Evolutionary conservation across 176 grass and related monocot species (phyloP).

Genomic region (Metroxylon sagu): DNA sequence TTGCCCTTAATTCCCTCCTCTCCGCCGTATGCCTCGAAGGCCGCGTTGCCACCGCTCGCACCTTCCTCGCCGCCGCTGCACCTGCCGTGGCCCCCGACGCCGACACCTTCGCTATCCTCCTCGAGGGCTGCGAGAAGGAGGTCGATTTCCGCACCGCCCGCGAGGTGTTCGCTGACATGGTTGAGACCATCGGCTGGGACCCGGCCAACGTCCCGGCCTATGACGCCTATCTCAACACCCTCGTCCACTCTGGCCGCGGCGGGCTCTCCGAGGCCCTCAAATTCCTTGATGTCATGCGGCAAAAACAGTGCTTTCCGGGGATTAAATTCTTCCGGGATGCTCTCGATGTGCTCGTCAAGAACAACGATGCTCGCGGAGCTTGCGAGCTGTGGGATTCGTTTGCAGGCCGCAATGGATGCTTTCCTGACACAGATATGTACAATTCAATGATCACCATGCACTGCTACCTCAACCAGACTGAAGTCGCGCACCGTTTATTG

Average conservation of each 20-base stretch:
- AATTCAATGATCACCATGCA: conserved; percentile 52
- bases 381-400: conserved; percentile 42
- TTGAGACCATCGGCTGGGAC: conserved; percentile 28
- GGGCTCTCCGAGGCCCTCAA: conserved; percentile 39
- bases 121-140: conserved; percentile 66
- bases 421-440: conserved; percentile 52
- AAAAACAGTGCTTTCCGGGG: conserved; percentile 33
- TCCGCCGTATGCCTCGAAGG: conserved; percentile 59
- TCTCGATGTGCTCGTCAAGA: conserved; percentile 20
- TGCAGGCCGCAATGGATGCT: conserved; percentile 13
- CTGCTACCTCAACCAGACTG: conserved; percentile 27
- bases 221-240: conserved; percentile 67
- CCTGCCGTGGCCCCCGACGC: conserved; percentile 27
- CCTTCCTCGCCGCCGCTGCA: conserved; percentile 24
- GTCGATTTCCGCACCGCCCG: conserved; percentile 27
- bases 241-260: conserved; percentile 27
- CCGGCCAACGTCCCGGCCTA: conserved; percentile 55
- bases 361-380: conserved; percentile 19
- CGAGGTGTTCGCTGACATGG: conserved; percentile 81
- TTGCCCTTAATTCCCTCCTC: conserved; percentile 61
- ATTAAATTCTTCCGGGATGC: conserved; percentile 68
- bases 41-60: conserved; percentile 45
- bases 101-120: conserved; percentile 74
- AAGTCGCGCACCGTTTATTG: conserved; percentile 31
- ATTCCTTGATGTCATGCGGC: conserved; percentile 31